Conservation (phyloP, 176 grass and related monocot species). For the Areca catechu region DNA sequence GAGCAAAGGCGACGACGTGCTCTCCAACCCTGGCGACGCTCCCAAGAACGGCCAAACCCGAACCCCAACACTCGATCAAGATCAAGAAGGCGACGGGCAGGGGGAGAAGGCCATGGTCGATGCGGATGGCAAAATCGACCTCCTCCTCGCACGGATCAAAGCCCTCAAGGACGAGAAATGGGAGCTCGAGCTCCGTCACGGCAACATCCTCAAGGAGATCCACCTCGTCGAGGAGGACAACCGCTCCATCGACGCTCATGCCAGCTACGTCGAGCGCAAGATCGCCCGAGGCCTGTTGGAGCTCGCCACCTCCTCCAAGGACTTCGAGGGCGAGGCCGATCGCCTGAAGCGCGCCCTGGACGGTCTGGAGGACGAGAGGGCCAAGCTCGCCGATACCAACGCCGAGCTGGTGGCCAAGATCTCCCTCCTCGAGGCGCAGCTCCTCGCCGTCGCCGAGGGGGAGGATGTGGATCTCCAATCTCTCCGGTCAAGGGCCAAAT, state of each 20-base stretch:
- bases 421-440: conserved; percentile 26
- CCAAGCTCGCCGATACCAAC: conserved; percentile 2
- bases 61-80: too few species aligned
- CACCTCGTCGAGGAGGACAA: too few species aligned
- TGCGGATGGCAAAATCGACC: conserved; percentile 21
- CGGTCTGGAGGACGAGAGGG: conserved; percentile 8
- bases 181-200: too few species aligned
- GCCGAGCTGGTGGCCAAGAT: conserved; percentile 17
- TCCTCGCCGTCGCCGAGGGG: conserved; percentile 2
- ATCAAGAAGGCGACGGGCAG: background rate
- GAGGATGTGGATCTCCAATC: conserved; percentile 7
- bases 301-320: too few species aligned
- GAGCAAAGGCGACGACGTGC: too few species aligned
- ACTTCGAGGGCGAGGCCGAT: too few species aligned
- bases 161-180: conserved; percentile 25
- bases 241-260: too few species aligned
- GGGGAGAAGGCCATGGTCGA: conserved; percentile 6
- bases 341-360: conserved; percentile 20
- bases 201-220: background rate
- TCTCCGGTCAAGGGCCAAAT: too few species aligned
- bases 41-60: too few species aligned
- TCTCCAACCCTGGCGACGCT: too few species aligned
- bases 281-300: too few species aligned
- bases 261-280: too few species aligned
- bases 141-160: conserved; percentile 36